Base-by-base conservation (phyloP, 2,329 filamentous ascomycete genomes). In the Fusarium haematococcum region DNA sequence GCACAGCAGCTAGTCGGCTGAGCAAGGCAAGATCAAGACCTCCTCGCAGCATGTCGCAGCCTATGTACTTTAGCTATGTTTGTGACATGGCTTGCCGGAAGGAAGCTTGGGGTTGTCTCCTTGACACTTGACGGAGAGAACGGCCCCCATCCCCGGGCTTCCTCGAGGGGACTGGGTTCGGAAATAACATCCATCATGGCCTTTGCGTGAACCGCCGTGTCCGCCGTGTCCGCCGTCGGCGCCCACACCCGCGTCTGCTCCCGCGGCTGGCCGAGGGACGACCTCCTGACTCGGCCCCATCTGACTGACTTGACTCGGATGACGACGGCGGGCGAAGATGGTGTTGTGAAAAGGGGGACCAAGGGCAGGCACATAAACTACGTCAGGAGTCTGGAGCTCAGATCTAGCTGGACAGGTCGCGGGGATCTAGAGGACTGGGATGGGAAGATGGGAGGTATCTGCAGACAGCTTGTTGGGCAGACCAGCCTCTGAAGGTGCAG, bases 291-390 rank as follows among this genome's bases (percentile, higher is more conserved):
- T 78, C 73, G 73, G 65, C 63, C 67, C 73, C 77, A 78, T 76
- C 67, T 78, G 76, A 78, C 77, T 76, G 76, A 78, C 77, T 76
- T 75, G 77, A 78, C 71, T 78, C 76, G 76, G 71, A 78, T 78
- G 77, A 77, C 75, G 76, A 78, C 65, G 72, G 60, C 66, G 43
- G 63, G 62, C 20, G 62, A 61, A 70, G 67, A 65, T 65, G 65
- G 74, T 78, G 74, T 68, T 68, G 33, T 75, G 68, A 60, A 61
- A 69, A 64, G 60, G 64, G 54, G 66, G 43, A 45, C 50, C 65
- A 65, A 71, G 63, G 61, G 56, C 43, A 58, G 68, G 65, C 45
- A 65, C 52, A 57, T 20, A 37, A 61, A 58, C 67, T 75, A 57
- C 69, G 69, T 71, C 73, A 75, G 66, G 70, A 75, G 66, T 71